Evolutionary conservation across 768 basidiomycete genomes (phyloP).

Genomic region (Asterophora lycoperdoides): DNA sequence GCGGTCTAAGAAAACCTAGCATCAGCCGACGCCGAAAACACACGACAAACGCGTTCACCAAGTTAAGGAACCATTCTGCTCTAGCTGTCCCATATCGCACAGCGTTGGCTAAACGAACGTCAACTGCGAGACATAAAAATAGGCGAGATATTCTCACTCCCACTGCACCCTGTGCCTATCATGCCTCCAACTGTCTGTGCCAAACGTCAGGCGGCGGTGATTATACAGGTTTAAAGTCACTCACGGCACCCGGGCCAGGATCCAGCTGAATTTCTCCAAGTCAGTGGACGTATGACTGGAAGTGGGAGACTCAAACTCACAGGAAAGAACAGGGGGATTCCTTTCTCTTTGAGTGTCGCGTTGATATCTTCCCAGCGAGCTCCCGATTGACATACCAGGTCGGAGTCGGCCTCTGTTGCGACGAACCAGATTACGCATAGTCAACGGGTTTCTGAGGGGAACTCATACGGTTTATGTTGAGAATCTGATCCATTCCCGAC

Average conservation of each 20-base stretch:
- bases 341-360: slow-evolving; percentile 56
- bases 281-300: neutral
- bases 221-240: slow-evolving; percentile 16
- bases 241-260: slow-evolving; percentile 66
- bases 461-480: slow-evolving; percentile 63
- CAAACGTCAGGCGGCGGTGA: slow-evolving; percentile 1
- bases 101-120: slow-evolving; percentile 53
- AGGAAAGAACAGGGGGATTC: slow-evolving; percentile 83
- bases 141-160: slow-evolving; percentile 48
- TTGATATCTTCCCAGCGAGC: slow-evolving; percentile 80
- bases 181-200: slow-evolving; percentile 79
- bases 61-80: slow-evolving; percentile 83
- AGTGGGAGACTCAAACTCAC: slow-evolving; percentile 34
- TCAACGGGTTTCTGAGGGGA: no score
- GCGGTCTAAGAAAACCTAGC: slow-evolving; percentile 51
- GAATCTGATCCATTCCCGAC: slow-evolving; percentile 76
- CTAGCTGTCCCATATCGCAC: slow-evolving; percentile 86
- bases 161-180: slow-evolving; percentile 83
- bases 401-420: slow-evolving; percentile 58
- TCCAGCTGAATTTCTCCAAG: slow-evolving; percentile 46
- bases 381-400: slow-evolving; percentile 75
- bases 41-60: slow-evolving; percentile 40
- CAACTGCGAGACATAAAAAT: neutral
- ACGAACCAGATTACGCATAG: neutral
- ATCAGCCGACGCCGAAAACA: slow-evolving; percentile 17